A percentile compares a stretch with the other conserved stretches of the same genome.
Conservation (phyloP, 83 land plant species). For the Diphasiastrum complanatum region DNA sequence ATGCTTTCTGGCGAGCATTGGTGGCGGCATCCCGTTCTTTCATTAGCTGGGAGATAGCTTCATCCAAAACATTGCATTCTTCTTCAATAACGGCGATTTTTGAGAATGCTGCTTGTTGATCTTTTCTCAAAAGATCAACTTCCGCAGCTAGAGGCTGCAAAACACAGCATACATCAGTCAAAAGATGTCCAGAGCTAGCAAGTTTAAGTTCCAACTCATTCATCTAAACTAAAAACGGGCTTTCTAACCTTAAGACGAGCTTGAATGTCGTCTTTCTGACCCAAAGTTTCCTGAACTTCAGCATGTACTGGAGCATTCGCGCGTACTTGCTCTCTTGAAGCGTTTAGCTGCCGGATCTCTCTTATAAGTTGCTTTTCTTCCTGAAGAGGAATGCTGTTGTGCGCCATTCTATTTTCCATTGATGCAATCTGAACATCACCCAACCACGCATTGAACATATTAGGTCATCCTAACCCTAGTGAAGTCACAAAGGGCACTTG, state of each 20-base stretch:
- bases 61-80: constrained; percentile 25
- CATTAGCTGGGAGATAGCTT: not conserved
- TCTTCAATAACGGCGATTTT: constrained; percentile 27
- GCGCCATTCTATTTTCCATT: constrained; percentile 58
- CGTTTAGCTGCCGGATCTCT: constrained; percentile 62
- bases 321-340: constrained; percentile 43
- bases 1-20: constrained; percentile 38
- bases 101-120: constrained; percentile 29
- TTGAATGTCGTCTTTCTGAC: constrained; percentile 51
- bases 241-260: constrained; percentile 40
- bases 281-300: constrained; percentile 45
- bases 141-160: constrained; percentile 47
- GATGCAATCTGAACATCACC: constrained; percentile 29
- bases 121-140: constrained; percentile 34
- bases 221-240: not conserved
- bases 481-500: no score
- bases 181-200: not conserved
- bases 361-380: constrained; percentile 74
- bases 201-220: not conserved
- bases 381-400: constrained; percentile 61
- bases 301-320: constrained; percentile 37
- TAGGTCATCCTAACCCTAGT: not conserved
- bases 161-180: not conserved
- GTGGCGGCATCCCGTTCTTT: constrained; percentile 39
- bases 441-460: constrained; percentile 1